Percentiles rank a stretch among this genome's conserved stretches.
These are phyloP conservation scores for Periconia macrospinosa DNA, from an alignment of 2,329 filamentous ascomycete genomes.

Conservation along the genomic window DNA sequence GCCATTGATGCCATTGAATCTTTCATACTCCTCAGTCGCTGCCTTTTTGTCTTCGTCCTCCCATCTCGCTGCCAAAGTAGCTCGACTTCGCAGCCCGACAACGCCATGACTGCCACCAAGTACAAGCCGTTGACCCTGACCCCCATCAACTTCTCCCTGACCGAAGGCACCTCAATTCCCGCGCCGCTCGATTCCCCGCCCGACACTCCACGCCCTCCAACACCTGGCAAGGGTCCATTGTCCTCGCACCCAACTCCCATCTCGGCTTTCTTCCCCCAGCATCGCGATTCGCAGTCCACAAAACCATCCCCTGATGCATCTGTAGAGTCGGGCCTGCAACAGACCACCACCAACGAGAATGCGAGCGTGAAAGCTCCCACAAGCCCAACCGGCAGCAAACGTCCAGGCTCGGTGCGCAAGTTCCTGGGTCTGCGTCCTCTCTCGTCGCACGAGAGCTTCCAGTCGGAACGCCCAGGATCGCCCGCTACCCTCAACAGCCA, in stretches of 20 bases:
- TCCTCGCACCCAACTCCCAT: slow-evolving; percentile 46
- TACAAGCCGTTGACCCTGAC: slow-evolving; percentile 41
- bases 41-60: slow-evolving; percentile 7
- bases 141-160: slow-evolving; percentile 47
- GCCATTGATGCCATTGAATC: slow-evolving; percentile 20
- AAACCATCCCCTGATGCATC: slow-evolving; percentile 21
- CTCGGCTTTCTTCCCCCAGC: slow-evolving; percentile 28
- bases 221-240: slow-evolving; percentile 42
- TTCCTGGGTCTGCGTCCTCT: slow-evolving; percentile 44
- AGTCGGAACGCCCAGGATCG: slow-evolving; percentile 39
- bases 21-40: neutral
- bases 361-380: slow-evolving; percentile 33
- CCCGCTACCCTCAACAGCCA: slow-evolving; percentile 39
- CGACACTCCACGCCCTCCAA: slow-evolving; percentile 41
- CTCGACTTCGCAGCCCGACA: neutral
- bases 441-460: slow-evolving; percentile 40
- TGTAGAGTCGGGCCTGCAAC: slow-evolving; percentile 16
- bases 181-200: slow-evolving; percentile 45
- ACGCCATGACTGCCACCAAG: slow-evolving; percentile 31
- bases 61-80: slow-evolving; percentile 1
- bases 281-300: slow-evolving; percentile 18
- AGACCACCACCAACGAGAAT: slow-evolving; percentile 32
- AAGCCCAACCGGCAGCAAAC: slow-evolving; percentile 31
- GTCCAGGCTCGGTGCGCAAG: slow-evolving; percentile 45
- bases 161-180: slow-evolving; percentile 46